A percentile compares a stretch with the other conserved stretches of the same genome.
Evolutionary conservation across 2,329 filamentous ascomycete genomes (phyloP).

Genomic region (Ascochyta pisi): DNA sequence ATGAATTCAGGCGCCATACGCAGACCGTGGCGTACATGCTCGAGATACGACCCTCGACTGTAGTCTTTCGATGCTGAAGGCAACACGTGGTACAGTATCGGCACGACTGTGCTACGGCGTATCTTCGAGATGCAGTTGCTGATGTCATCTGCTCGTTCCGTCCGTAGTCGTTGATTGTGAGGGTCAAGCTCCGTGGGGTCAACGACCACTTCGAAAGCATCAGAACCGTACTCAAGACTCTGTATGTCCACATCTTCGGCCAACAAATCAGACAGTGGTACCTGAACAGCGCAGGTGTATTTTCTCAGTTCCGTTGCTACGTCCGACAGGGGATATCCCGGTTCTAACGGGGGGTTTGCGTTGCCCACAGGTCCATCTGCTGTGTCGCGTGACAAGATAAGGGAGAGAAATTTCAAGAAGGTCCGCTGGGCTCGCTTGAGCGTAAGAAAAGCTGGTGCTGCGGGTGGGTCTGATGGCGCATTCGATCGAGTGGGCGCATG

Average conservation of each 20-base stretch:
- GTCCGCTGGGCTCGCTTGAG: slow-evolving; percentile 73
- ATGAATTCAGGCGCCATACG: slow-evolving; percentile 67
- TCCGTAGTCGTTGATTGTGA: slow-evolving; percentile 20
- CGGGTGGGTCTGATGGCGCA: slow-evolving; percentile 38
- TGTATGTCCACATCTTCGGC: slow-evolving; percentile 65
- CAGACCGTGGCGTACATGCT: slow-evolving; percentile 65
- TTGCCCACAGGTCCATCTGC: slow-evolving; percentile 32
- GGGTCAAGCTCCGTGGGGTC: slow-evolving; percentile 41
- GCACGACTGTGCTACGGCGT: slow-evolving; percentile 65
- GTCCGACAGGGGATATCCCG: slow-evolving; percentile 69
- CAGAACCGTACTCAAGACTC: slow-evolving; percentile 69
- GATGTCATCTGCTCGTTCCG: slow-evolving; percentile 52
- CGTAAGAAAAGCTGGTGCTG: slow-evolving; percentile 66
- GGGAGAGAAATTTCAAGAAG: slow-evolving; percentile 71
- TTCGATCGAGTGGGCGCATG: slow-evolving; percentile 32
- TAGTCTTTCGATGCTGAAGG: slow-evolving; percentile 35
- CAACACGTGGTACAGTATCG: slow-evolving; percentile 52
- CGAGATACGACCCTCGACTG: slow-evolving; percentile 56
- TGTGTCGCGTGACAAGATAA: slow-evolving; percentile 62
- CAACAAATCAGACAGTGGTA: slow-evolving; percentile 65
- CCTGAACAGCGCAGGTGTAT: slow-evolving; percentile 72
- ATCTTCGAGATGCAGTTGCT: slow-evolving; percentile 67
- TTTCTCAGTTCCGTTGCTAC: slow-evolving; percentile 66
- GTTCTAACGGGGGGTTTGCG: slow-evolving; percentile 63
- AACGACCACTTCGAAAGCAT: slow-evolving; percentile 70